Evolutionary conservation across 208 protist genomes (phyloP).

Genomic region (Leishmania amazonensis): DNA sequence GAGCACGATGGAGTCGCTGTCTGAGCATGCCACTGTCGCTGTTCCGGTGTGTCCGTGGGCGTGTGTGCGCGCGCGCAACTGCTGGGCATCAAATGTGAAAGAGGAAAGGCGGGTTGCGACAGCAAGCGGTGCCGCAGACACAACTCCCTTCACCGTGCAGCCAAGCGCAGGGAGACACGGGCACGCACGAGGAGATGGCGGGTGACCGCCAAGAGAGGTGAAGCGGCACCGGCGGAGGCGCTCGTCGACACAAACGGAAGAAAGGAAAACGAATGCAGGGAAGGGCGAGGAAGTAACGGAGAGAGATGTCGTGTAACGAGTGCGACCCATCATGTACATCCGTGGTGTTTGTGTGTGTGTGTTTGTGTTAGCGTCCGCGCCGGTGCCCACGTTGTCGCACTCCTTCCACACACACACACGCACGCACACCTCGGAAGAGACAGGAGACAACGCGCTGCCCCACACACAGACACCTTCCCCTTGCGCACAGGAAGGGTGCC

Average conservation of each 20-base stretch:
- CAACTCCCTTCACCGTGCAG: not conserved
- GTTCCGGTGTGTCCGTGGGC: not conserved
- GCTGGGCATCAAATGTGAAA: not conserved
- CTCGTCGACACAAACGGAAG: too few relatives aligned
- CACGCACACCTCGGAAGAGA: not conserved
- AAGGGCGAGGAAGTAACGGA: not conserved
- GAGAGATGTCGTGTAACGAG: not conserved
- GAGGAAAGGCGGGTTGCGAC: not conserved
- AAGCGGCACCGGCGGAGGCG: too few relatives aligned
- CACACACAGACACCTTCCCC: not conserved
- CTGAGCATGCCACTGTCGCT: not conserved
- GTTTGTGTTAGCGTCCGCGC: not conserved
- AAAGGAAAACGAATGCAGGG: not conserved
- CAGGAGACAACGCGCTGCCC: not conserved
- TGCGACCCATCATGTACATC: not conserved
- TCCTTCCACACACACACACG: not conserved
- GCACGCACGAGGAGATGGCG: not conserved
- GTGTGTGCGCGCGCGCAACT: not conserved
- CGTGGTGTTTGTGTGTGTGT: not conserved
- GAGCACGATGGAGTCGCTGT: not conserved
- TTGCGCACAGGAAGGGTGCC: not conserved
- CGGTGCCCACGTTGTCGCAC: not conserved
- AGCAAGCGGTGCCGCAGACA: not conserved
- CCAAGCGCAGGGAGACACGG: not conserved
- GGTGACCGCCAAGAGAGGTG: not conserved